Percentiles rank a stretch among this genome's conserved stretches.
These are phyloP conservation scores for Diaporthe citri DNA, from an alignment of 2,329 filamentous ascomycete genomes.

Conservation along the genomic window DNA sequence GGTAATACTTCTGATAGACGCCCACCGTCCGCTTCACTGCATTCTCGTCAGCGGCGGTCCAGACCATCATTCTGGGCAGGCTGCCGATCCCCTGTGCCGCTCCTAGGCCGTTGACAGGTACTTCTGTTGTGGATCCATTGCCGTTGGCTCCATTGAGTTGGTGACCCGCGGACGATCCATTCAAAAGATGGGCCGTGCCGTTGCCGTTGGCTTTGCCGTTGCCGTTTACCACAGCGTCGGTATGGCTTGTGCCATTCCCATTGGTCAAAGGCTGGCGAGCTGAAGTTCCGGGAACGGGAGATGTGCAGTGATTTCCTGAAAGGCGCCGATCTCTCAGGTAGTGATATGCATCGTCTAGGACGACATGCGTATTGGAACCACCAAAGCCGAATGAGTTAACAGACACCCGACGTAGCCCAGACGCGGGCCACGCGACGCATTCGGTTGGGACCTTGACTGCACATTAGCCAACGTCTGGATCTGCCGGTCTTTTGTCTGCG, in stretches of 20 bases:
- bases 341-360: constrained; percentile 30
- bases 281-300: background rate
- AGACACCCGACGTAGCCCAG: constrained; percentile 9
- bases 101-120: background rate
- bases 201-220: background rate
- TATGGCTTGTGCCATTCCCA: background rate
- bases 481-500: background rate
- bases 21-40: constrained; percentile 45
- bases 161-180: background rate
- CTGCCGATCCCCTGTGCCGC: background rate
- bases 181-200: background rate
- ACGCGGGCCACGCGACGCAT: constrained; percentile 5
- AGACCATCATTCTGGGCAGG: constrained; percentile 44
- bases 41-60: constrained; percentile 48
- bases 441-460: background rate
- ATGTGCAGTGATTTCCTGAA: background rate
- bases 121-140: constrained; percentile 12
- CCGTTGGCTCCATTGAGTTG: background rate
- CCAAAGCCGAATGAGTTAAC: constrained; percentile 30
- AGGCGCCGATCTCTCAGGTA: background rate
- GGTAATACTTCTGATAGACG: constrained; percentile 45
- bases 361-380: constrained; percentile 6
- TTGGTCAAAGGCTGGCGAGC: background rate
- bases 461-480: background rate
- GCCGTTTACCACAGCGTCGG: background rate